Evolutionary conservation across 75 land plant genomes (phyloP), one percentile per base, ranked within the genome.

Genomic region (Pinus albicaulis): DNA sequence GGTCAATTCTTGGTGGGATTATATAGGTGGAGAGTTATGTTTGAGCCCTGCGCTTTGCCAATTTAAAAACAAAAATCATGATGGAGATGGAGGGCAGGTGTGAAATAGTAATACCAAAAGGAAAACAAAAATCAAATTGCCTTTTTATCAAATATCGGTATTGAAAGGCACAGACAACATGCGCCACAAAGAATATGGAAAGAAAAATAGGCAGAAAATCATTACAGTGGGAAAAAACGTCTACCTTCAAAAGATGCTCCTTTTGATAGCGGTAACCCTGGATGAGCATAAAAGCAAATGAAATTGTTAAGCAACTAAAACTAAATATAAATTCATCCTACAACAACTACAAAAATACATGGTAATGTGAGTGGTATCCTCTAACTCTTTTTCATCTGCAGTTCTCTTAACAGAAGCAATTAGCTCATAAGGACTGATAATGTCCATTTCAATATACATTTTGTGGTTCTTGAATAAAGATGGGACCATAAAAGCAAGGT

Each of bases 181-280:
- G 11, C 13, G 53, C 53, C 53, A 48, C 12, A 3, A 48, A 48
- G 12, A 48, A 48, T 48, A 48, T 48, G 53, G 10, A 48, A 48
- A 48, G 53, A 48, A 48, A 48, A 10, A 11, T 11, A 48, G 53
- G 53, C 53, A 61, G 26, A 58, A 74, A 66, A 56, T n/a, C 19
- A 28, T 15, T 72, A 5, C n/a, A 71, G n/a, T 14, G 38, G 25
- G 5, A 44, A 55, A 55, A 55, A 31, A 63, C 4, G 64, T 25
- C 22, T 79, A 83, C 85, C 85, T 83, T 83, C 26, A 48, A 44
- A 3, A 80, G 78, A 71, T 61, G 71, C 55, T 75, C 75, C 62
- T 83, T 80, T 22, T 80, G 82, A 57, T 80, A 83, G 52, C 85
- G 82, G 25, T 83, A 80, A 36, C 82, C 78, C 85, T 76, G 78